Evolutionary conservation across 495 filamentous ascomycete species (phyloP), one percentile per base, ranked within the genome.

Genomic region (Cercophora newfieldiana): DNA sequence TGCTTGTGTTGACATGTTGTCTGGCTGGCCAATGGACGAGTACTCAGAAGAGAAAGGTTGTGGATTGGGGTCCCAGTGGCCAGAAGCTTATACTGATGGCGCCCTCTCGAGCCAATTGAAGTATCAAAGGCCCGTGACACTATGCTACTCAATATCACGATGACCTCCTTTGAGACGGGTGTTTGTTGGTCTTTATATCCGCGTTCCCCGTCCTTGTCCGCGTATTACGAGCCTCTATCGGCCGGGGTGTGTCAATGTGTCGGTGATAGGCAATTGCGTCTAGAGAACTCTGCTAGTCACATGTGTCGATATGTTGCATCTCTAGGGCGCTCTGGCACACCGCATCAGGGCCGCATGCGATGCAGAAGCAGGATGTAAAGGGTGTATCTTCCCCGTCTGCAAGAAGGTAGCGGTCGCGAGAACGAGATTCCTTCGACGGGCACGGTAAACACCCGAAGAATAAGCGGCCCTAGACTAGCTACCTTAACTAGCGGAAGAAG

Each of bases 261-360:
- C 7, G 51, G 26, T 26, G 25, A 12, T 18, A 55, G 51, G 21
- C 14, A 26, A 55, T 55, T 55, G 51, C 21, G 21, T 55, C 51
- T 26, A 26, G 51, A 55, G 51, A 24, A 30, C 18, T 58, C 54
- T 58, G 55, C 29, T 33, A 33, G 55, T 58, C 55, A 58, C 55
- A 58, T 58, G 55, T 33, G 16, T 29, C 21, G 50, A 53, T 53
- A 16, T 19, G 19, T 31, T 25, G 24, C n/a, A 16, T 37, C 19
- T 58, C 26, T 58, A 37, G 26, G 14, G n/a, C n/a, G 22, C 12
- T 29, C 19, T 37, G 55, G 21, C 55, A 33, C 55, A 58, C 55
- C 55, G 55, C 26, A 58, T 58, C 55, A 19, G 29, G 25, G 55
- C 18, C n/a, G 55, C 55, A 33, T 37, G 26, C 55, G 26, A 31